Evolutionary conservation across 768 basidiomycete genomes (phyloP), one percentile per base, ranked within the genome.

Genomic region (Phaffia australis): DNA sequence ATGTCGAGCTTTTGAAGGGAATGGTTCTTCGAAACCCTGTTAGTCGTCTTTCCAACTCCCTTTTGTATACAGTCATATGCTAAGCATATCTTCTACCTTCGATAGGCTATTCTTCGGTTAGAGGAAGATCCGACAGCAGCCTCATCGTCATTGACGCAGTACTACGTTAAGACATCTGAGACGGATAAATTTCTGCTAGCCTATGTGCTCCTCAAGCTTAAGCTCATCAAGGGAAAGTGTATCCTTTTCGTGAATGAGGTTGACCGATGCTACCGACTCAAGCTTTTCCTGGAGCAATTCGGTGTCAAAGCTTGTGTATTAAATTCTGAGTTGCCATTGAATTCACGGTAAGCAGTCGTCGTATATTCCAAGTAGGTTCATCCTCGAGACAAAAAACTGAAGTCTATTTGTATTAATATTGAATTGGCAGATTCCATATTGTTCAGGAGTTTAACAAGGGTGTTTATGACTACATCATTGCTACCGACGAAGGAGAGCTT

Each of bases 381-480:
- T 8, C 4, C 52, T n/a, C 52, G n/a, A 27, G 52, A 27, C n/a
- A 27, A 2, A 16, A 7, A 8, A n/a, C 25, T 60, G 14, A 25
- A 51, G 30, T 70, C 72, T 32, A 56, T 56, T 42, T 42, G 35
- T 5, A 42, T 11, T 11, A 11, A 4, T 42, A 4, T 42, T 11
- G 11, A 42, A 42, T 8, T 27, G 16, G 4, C 49, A 62, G 90
- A 76, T 95, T 92, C 73, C 95, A 99, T 73, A 87, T 87, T 1
- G 95, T 99, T 1, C 93, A 99, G 72, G 95, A 97, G 76, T 99
- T 99, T 74, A 99, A 99, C 77, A 88, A 89, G 71, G 95, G 95
- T 1, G 89, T 95, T 9, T 98, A 97, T 72, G 92, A 99, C 75
- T 97, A 98, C 75, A 91, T 98, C 70, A 95, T 99, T 63, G 95